These are phyloP conservation scores for Pythium monospermum DNA, from an alignment of 352 stramenopile species.

Conservation along the genomic window DNA sequence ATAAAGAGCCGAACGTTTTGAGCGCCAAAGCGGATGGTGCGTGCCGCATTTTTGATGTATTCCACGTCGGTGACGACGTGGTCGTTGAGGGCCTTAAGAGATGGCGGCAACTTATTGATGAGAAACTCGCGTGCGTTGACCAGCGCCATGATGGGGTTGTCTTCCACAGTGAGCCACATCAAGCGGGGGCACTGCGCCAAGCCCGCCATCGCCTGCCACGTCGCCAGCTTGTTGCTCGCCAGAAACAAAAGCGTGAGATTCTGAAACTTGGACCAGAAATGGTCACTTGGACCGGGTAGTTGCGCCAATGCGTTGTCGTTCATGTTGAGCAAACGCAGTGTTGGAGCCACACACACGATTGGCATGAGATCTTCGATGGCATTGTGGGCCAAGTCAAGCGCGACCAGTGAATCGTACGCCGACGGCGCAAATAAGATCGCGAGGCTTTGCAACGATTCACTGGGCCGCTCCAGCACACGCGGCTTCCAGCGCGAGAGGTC, in stretches of 20 bases:
- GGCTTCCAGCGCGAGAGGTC: conserved; percentile 38
- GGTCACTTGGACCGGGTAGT: conserved; percentile 23
- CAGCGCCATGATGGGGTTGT: conserved; percentile 57
- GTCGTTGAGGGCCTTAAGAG: conserved; percentile 54
- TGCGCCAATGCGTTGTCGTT: conserved; percentile 45
- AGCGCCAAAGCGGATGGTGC: conserved; percentile 33
- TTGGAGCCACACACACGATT: conserved; percentile 31
- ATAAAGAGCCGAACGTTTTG: conserved; percentile 26
- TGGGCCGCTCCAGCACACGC: conserved; percentile 48
- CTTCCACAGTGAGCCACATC: conserved; percentile 51
- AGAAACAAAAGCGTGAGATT: conserved; percentile 54
- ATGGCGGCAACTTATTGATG: conserved; percentile 59
- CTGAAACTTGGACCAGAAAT: conserved; percentile 53
- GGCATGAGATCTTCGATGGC: conserved; percentile 48
- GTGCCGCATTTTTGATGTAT: conserved; percentile 37
- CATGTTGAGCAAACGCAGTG: conserved; percentile 55
- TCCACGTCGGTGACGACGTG: conserved; percentile 63
- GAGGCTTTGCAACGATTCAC: conserved; percentile 22
- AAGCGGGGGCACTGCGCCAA: conserved; percentile 36
- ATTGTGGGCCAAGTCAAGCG: conserved; percentile 64
- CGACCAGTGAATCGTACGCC: conserved; percentile 43
- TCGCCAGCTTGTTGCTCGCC: conserved; percentile 41
- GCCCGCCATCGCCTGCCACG: conserved; percentile 46
- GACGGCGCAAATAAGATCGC: conserved; percentile 10
- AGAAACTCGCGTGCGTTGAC: conserved; percentile 53